Evolutionary conservation across 2,329 filamentous ascomycete genomes (phyloP), one percentile per base, ranked within the genome.

Genomic region (Lasiodiplodia citricola): DNA sequence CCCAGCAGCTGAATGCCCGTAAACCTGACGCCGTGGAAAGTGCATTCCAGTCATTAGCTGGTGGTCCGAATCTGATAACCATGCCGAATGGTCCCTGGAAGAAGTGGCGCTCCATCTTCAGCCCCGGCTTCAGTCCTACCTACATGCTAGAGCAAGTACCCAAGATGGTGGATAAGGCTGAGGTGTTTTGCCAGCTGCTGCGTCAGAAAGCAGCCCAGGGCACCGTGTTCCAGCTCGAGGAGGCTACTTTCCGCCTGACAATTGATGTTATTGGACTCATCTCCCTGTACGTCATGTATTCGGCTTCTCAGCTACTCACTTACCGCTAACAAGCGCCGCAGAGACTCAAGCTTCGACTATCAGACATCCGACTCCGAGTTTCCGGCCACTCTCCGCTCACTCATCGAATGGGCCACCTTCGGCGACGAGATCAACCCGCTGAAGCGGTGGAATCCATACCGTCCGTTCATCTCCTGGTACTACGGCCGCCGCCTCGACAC

Each of bases 91-190:
- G 38, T 1, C 38, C 38, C 3, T 74, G 74, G 73, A 75, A 76
- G 62, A 52, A 21, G 5, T 71, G 72, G 70, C 67, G 71, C 38
- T 31, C 51, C n/a, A 71, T 72, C 14, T 75, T 74, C 65, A 67
- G 70, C 13, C 73, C 74, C 3, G 73, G 72, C 14, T 76, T 76
- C 67, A 62, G 67, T 3, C 37, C 67, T 7, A 65, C 60, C 18
- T 72, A 76, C 67, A 37, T 76, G 13, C 69, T 71, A 60, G 71
- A 68, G 16, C 31, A 75, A 23, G 54, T 72, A 1, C 68, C 70
- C 6, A 68, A 66, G 1, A 72, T 76, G 11, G 60, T 76, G 2
- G 73, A 76, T 1, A 72, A 76, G 50, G 55, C 58, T 14, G 28
- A 67, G 16, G 38, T 68, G 4, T 74, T 74, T 37, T 52, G 66